phyloP scores from a whole-genome alignment of 768 basidiomycete genomes.

The Hirschioporus abietinus region DNA sequence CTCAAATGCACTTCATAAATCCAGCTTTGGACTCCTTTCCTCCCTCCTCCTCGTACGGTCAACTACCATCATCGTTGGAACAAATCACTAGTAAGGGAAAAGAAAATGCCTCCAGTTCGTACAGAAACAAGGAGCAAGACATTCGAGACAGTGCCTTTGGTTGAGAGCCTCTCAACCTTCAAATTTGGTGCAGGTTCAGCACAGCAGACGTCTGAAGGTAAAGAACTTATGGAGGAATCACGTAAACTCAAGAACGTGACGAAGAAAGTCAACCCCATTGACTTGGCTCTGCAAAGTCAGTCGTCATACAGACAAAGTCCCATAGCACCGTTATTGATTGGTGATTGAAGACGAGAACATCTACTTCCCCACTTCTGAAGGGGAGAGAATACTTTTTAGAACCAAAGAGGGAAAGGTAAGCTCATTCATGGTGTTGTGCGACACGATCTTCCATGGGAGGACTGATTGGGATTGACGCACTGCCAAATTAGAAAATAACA shows the following conservation, averaged over 20 bases:
- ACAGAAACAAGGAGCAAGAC: background rate
- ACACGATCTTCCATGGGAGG: background rate
- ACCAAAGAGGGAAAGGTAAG: conserved; percentile 25
- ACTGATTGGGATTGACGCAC: conserved; percentile 26
- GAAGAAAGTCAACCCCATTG: background rate
- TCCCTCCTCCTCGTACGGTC: background rate
- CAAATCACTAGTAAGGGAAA: background rate
- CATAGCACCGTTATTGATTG: background rate
- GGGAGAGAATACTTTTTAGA: conserved; percentile 19
- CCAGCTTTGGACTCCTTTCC: background rate
- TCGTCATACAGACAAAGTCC: background rate
- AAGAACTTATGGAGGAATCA: too few relatives aligned
- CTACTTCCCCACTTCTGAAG: background rate
- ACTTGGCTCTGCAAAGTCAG: background rate
- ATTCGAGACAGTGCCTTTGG: background rate
- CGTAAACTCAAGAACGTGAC: too few relatives aligned
- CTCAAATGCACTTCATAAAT: too few relatives aligned
- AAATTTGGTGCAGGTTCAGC: background rate
- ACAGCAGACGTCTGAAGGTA: too few relatives aligned
- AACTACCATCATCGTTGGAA: background rate
- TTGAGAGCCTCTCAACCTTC: background rate
- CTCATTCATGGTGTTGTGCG: background rate
- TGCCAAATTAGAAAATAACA: conserved; percentile 41
- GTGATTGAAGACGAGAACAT: background rate
- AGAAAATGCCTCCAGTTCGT: background rate